Base-by-base conservation (phyloP, 305 asterid species). In the Fraxinus xanthoxyloides region DNA sequence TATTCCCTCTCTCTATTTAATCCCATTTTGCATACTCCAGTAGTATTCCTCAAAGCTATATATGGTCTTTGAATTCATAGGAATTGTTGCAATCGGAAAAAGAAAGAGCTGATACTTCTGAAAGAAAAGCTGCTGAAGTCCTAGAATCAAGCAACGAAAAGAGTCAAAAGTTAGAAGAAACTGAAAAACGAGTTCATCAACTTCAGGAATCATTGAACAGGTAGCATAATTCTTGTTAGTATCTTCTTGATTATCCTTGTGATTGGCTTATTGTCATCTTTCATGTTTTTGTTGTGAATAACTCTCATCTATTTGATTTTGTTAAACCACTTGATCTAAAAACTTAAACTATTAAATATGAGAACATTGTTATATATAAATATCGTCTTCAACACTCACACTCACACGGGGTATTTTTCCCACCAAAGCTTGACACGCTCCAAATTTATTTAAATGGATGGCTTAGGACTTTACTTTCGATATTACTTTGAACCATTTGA, bases 141-240 rank as follows among this genome's bases (percentile, higher is more conserved):
- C 88, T 84, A 83, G 90, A 85, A 88, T 88, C 90, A 86, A 89
- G 84, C 69, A 93, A 93, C 79, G 94, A 88, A 83, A 96, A 91
- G 93, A 89, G 88, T 83, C 91, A 86, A 89, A 92, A 93, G 91
- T 83, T 96, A 70, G 99, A 94, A 79, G 98, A 96, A 84, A 87
- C 97, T 63, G 97, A 96, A 86, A 96, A 85, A 84, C 86, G 91
- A 88, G 95, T 90, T 82, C 89, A 89, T 38, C 94, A 92, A 79
- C 97, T 96, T 85, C 97, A 96, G 92, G 98, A 93, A 83, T 89
- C 98, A 79, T 83, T 94, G 87, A 94, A 84, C 93, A 94, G 98
- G 99, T 94, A 90, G 77, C 79, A 73, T 85, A 78, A 75, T 75
- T 79, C 79, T 82, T 80, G 75, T 82, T 77, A 84, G 79, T 31